Conservation (phyloP, 805 yeast species). For the Lipomyces kockii region DNA sequence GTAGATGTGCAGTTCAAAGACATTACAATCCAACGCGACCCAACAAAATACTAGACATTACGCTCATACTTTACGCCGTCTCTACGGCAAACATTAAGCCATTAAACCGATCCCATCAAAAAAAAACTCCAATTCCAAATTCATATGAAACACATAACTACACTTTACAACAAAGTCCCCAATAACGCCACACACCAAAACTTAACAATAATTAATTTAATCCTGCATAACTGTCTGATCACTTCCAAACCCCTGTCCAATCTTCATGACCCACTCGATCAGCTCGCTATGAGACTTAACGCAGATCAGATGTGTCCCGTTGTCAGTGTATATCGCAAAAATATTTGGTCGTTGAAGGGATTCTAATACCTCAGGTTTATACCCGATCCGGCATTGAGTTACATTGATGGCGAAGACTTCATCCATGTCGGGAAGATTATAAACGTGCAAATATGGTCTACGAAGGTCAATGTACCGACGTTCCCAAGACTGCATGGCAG, state of each 20-base stretch:
- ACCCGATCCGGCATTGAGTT: constrained; percentile 27
- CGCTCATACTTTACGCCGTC: background rate
- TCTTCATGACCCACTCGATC: constrained; percentile 33
- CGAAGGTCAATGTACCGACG: constrained; percentile 31
- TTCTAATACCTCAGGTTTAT: constrained; percentile 26
- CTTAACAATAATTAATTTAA: background rate
- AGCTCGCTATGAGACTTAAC: constrained; percentile 28
- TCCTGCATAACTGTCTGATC: background rate
- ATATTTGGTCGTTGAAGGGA: constrained; percentile 23
- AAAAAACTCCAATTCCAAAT: background rate
- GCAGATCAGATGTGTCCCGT: constrained; percentile 23
- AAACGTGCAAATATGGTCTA: constrained; percentile 32
- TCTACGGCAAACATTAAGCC: background rate
- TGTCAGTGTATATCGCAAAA: constrained; percentile 29
- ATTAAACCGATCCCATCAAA: background rate
- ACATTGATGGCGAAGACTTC: constrained; percentile 29
- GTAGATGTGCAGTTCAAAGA: too few relatives aligned
- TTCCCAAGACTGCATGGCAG: constrained; percentile 30
- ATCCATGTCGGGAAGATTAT: constrained; percentile 17
- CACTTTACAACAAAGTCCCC: background rate
- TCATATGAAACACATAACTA: background rate
- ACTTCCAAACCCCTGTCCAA: constrained; percentile 17
- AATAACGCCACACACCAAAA: background rate
- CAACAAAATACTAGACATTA: too few relatives aligned
- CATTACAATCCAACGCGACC: too few relatives aligned